Evolutionary conservation across 1,284 basidiomycete species (phyloP), one percentile per base, ranked within the genome.

Genomic region (Apiotrichum gamsii): DNA sequence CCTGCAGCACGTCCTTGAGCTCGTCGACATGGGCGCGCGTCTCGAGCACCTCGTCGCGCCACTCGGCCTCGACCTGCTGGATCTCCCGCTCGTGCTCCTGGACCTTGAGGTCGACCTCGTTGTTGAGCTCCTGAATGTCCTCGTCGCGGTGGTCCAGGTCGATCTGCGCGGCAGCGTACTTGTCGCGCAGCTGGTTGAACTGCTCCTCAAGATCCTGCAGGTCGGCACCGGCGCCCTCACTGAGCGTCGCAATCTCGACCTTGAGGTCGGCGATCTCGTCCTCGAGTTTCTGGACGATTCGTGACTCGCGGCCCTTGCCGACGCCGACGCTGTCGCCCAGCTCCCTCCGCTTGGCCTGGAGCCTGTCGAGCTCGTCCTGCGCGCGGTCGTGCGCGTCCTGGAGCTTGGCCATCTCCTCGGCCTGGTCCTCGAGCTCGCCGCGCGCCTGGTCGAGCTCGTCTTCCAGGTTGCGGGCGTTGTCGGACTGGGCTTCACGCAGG

Each of bases 391-490:
- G 87, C 72, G 30, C 82, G 78, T 60, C 64, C 37, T 56, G 51
- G n/a, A 64, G 38, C 34, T 48, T 56, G 23, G 79, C 66, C 24
- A 80, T 78, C 33, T 76, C 76, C 43, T 82, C 79, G 37, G 81
- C 81, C 31, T 82, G 79, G 38, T 84, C 67, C 49, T 77, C 75
- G 14, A 68, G 70, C 20, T 45, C 9, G 70, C 74, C 49, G 29
- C 62, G 64, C 8, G 86, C 75, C 8, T 82, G 79, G 31, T 82
- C 79, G 51, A 83, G 82, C 60, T 84, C 80, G 15, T 73, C 78
- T 65, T 84, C 81, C 28, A 87, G 74, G 43, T 81, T 78, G 39
- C 81, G 78, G 0, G 76, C 48, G 82, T 83, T 40, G 83, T 80
- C 65, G 84, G 84, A 31, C 0, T 77, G 51, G 82, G 83, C 42